Evolutionary conservation across 441 rosid species (phyloP).

Genomic region (Lepidium campestre): DNA sequence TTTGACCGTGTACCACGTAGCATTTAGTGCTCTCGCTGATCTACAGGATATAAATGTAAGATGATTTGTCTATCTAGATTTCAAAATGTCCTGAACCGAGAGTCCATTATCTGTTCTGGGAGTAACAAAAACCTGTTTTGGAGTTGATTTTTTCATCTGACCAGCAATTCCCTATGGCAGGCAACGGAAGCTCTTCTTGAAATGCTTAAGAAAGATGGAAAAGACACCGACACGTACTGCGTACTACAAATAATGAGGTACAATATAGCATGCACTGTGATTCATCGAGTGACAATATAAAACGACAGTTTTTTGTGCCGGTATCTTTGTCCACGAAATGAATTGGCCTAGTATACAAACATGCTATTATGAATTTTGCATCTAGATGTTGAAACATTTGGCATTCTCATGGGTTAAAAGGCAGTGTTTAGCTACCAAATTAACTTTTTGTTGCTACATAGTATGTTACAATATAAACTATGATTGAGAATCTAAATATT

Average conservation of each 20-base stretch:
- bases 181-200: constrained; percentile 64
- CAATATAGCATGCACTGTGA: background rate
- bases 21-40: constrained; percentile 77
- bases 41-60: constrained; percentile 70
- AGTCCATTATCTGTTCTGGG: background rate
- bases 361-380: background rate
- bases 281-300: background rate
- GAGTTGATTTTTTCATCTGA: constrained; percentile 14
- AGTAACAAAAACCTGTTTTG: background rate
- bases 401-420: background rate
- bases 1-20: constrained; percentile 74
- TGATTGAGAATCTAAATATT: background rate
- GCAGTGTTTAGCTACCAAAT: background rate
- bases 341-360: background rate
- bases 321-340: background rate
- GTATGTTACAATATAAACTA: background rate
- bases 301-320: background rate
- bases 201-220: constrained; percentile 72
- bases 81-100: background rate
- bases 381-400: constrained; percentile 5
- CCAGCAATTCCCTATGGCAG: constrained; percentile 30
- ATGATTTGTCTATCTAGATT: constrained; percentile 1
- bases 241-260: constrained; percentile 70
- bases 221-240: constrained; percentile 57
- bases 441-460: background rate